Base-by-base conservation (phyloP, 1,284 basidiomycete genomes). In the Apiotrichum sp. region DNA sequence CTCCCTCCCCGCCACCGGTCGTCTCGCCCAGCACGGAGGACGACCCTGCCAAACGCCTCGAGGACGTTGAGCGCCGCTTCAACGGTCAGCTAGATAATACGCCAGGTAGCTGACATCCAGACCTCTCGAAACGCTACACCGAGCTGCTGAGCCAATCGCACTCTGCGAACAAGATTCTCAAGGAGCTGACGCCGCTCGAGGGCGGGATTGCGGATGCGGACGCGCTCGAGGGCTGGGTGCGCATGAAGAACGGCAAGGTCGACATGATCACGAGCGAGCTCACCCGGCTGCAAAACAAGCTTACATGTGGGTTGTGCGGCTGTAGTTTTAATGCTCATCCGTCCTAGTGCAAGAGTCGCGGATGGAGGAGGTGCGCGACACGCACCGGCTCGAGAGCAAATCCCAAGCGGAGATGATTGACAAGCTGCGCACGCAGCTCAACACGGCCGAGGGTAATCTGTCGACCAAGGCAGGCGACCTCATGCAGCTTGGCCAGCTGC, bases 351-450 rank as follows among this genome's bases (percentile, higher is more conserved):
- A 93, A 76, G 89, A 89, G 53, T 85, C 84, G 50, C 86, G 86
- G 3, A 82, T 90, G 22, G 86, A 89, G 62, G 90, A 93, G 70
- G 78, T 95, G 0, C 84, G 84, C 47, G 87, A 90, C 61, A 89
- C 84, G 3, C 89, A 93, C 69, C 82, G 80, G 38, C 79, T 88
- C 7, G 89, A 93, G 75, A 83, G 82, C 9, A 75, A 81, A 33
- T 92, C 89, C 10, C 87, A 87, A 61, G 82, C 82, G 1, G 82
- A 86, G 49, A 83, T 86, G 56, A 84, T 91, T 43, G 82, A 86
- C 58, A 82, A 81, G 56, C 78, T 93, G 40, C 83, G 82, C 41
- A 79, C 79, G 10, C 88, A 92, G 65, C 69, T 91, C 1, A 71
- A 76, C 8, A 86, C 88, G 66, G 80, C 84, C 1, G 88, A 92